Conservation (phyloP, 768 basidiomycete species). For the Boletus rufocinnamomeus region DNA sequence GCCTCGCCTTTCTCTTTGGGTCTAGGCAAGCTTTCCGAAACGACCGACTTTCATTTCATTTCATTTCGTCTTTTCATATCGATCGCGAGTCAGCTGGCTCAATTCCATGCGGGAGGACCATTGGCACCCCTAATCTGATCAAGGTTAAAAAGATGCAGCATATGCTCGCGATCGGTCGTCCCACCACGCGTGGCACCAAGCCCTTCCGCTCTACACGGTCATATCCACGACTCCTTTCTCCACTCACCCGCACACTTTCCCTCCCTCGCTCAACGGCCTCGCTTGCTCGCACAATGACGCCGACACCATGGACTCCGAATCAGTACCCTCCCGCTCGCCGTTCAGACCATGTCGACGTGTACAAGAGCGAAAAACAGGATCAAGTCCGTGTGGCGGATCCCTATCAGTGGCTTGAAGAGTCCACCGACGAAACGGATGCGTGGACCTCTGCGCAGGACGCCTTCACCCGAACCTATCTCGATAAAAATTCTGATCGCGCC, state of each 20-base stretch:
- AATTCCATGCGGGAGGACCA: constrained; percentile 27
- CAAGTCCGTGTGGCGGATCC: constrained; percentile 67
- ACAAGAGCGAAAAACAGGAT: constrained; percentile 64
- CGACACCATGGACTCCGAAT: constrained; percentile 55
- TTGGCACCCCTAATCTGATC: constrained; percentile 35
- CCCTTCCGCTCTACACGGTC: constrained; percentile 22
- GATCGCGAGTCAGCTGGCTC: constrained; percentile 17
- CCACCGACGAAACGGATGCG: constrained; percentile 60
- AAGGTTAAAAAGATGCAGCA: constrained; percentile 24
- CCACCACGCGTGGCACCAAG: constrained; percentile 23
- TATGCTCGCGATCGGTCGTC: constrained; percentile 11
- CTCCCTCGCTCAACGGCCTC: constrained; percentile 9
- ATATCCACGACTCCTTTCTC: constrained; percentile 6
- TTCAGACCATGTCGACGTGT: constrained; percentile 66
- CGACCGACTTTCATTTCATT: constrained; percentile 10
- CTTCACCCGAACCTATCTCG: constrained; percentile 60
- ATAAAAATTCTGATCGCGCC: constrained; percentile 60
- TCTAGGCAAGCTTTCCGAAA: constrained; percentile 1
- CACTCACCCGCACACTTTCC: constrained; percentile 1
- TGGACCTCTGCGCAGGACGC: constrained; percentile 65
- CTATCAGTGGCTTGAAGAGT: constrained; percentile 72
- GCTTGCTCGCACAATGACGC: constrained; percentile 33
- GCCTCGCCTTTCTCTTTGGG: constrained; percentile 5
- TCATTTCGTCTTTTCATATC: constrained; percentile 17
- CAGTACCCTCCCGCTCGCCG: constrained; percentile 66